Evolutionary conservation across 2,329 filamentous ascomycete species (phyloP), one percentile per base, ranked within the genome.

Genomic region (Rosellinia necatrix): DNA sequence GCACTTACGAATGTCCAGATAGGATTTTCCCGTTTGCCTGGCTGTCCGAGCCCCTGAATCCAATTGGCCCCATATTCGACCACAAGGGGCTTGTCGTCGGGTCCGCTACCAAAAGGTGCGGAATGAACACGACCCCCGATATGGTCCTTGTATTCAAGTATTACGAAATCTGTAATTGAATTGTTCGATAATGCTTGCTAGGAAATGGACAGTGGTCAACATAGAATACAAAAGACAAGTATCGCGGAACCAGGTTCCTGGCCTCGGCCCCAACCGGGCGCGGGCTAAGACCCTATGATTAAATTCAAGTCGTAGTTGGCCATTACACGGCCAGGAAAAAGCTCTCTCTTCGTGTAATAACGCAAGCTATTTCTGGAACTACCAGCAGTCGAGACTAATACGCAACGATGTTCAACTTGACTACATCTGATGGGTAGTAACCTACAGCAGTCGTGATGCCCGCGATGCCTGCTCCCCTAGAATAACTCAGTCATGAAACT

Each of bases 131-230:
- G 41, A 17, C 41, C 41, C 17, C 41, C 41, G n/a, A 44, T 32
- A 32, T 32, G 41, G 12, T 32, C 41, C n/a, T 44, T 32, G 41
- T 44, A 44, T 44, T 44, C 41, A 10, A 44, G 25, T 30, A 44
- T 44, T 32, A 44, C 7, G 41, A 44, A 44, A 44, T 44, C 41
- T 13, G 41, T 44, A 29, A 44, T n/a, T 25, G 41, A 44, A 44
- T 44, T 22, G 15, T 44, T 44, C 10, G 41, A 44, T 17, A 44
- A 44, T 12, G 41, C 25, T 44, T 44, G 41, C 41, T 44, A 9
- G 0, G 27, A n/a, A 25, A 10, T 21, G 9, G n/a, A n/a, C n/a
- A n/a, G n/a, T n/a, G n/a, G n/a, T n/a, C n/a, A n/a, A n/a, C n/a
- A n/a, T n/a, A n/a, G n/a, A n/a, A n/a, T n/a, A n/a, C n/a, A n/a